These are phyloP conservation scores for Arbutus unedo DNA, from an alignment of 148 eudicot species.

Conservation along the genomic window DNA sequence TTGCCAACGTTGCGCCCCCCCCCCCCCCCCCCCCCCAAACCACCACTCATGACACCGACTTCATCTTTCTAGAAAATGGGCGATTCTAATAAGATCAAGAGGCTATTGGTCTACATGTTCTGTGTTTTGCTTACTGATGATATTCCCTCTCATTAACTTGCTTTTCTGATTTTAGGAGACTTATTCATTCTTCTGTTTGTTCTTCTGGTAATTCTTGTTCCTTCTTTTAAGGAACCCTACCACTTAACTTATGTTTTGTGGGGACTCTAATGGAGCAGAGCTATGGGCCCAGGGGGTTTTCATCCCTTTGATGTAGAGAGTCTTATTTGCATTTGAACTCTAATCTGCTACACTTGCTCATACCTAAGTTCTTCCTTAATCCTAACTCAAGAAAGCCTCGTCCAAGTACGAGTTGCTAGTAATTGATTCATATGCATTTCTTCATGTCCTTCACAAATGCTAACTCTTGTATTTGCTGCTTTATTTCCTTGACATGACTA, in stretches of 20 bases:
- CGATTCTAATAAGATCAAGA: too few species aligned
- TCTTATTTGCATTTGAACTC: neutral
- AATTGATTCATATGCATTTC: neutral
- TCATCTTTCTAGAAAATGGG: neutral
- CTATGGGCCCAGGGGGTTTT: neutral
- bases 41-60: neutral
- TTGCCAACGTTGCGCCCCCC: neutral
- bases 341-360: neutral
- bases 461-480: neutral
- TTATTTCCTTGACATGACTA: neutral
- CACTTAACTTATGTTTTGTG: neutral
- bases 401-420: neutral
- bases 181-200: too few species aligned
- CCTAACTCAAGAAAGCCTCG: neutral
- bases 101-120: too few species aligned
- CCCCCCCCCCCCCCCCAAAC: too few species aligned
- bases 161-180: too few species aligned
- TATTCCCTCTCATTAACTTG: too few species aligned
- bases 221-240: neutral
- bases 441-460: neutral
- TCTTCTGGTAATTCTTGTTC: neutral
- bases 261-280: neutral
- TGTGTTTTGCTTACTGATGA: too few species aligned
- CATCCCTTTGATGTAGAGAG: neutral
- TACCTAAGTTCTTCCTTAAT: neutral